phyloP scores from a whole-genome alignment of 768 basidiomycete genomes.

The Rhodosporidiobolus odoratus region DNA sequence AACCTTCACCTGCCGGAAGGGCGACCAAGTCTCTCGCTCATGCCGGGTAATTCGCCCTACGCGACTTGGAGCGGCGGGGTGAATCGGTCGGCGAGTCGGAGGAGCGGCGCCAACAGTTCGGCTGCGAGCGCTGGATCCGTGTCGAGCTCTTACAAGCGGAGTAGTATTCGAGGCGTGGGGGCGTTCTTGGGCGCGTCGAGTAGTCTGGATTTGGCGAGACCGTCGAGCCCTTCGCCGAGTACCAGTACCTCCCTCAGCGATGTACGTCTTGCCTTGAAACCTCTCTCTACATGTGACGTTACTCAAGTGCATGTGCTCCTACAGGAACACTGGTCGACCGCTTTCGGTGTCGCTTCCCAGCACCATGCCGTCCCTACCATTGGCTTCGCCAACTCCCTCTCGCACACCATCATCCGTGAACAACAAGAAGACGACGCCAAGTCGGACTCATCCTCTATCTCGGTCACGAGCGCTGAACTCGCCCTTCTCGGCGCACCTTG shows the following conservation, averaged over 20 bases:
- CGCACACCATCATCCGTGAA: conserved; percentile 93
- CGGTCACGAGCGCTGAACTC: conserved; percentile 71
- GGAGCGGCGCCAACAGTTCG: conserved; percentile 45
- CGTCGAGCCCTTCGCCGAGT: conserved; percentile 90
- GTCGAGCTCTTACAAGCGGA: conserved; percentile 68
- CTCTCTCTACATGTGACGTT: no score
- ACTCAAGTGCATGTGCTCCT: no score
- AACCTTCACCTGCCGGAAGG: conserved; percentile 38
- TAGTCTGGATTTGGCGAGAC: conserved; percentile 61
- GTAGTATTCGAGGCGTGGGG: conserved; percentile 82
- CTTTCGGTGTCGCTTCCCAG: conserved; percentile 29
- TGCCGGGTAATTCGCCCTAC: conserved; percentile 38
- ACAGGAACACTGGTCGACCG: conserved; percentile 41
- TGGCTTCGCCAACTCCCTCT: conserved; percentile 97
- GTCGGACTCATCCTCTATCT: conserved; percentile 56
- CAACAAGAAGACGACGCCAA: conserved; percentile 84
- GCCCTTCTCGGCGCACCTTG: conserved; percentile 93
- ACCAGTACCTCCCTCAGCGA: conserved; percentile 85
- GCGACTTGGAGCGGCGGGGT: conserved; percentile 37
- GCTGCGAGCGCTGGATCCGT: neutral
- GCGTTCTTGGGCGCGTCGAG: conserved; percentile 61
- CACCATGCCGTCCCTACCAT: conserved; percentile 59
- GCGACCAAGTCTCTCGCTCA: conserved; percentile 14
- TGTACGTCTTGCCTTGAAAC: conserved; percentile 38
- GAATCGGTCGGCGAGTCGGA: conserved; percentile 52